phyloP scores from a whole-genome alignment of 2,329 filamentous ascomycete species.

The Lasiodiplodia hormozganensis region DNA sequence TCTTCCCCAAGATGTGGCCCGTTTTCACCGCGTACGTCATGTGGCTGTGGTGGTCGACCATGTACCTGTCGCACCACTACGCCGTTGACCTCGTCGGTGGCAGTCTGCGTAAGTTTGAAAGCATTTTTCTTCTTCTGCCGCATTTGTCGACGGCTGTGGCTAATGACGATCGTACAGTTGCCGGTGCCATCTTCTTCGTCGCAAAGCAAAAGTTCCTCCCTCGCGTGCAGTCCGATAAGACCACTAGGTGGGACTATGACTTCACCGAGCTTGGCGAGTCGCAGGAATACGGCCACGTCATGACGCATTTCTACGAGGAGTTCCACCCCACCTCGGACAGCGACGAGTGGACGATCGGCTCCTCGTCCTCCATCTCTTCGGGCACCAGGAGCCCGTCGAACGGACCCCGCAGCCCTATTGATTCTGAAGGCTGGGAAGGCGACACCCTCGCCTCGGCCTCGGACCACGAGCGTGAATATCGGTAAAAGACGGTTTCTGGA shows the following conservation, averaged over 20 bases:
- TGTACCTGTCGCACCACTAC: slow-evolving; percentile 98
- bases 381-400: slow-evolving; percentile 65
- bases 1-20: slow-evolving; percentile 82
- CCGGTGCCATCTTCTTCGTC: slow-evolving; percentile 81
- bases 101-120: slow-evolving; percentile 62
- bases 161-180: slow-evolving; percentile 50
- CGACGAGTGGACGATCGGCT: slow-evolving; percentile 90
- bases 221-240: slow-evolving; percentile 81
- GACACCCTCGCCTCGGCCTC: slow-evolving; percentile 59
- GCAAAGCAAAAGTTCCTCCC: slow-evolving; percentile 82
- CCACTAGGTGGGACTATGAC: slow-evolving; percentile 93
- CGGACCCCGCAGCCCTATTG: slow-evolving; percentile 56
- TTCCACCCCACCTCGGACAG: slow-evolving; percentile 66
- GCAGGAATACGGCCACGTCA: slow-evolving; percentile 60
- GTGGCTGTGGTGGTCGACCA: slow-evolving; percentile 98
- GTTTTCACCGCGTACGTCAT: slow-evolving; percentile 83
- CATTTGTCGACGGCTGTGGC: slow-evolving; percentile 15
- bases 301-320: slow-evolving; percentile 63
- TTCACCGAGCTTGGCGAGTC: slow-evolving; percentile 84
- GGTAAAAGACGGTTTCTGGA: slow-evolving; percentile 22
- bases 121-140: background rate
- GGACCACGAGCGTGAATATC: slow-evolving; percentile 45
- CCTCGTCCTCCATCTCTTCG: slow-evolving; percentile 76
- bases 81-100: slow-evolving; percentile 91
- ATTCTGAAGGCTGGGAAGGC: slow-evolving; percentile 66